phyloP scores from a whole-genome alignment of 108 stramenopile species.

The Cyclotella choctawhatcheeana region DNA sequence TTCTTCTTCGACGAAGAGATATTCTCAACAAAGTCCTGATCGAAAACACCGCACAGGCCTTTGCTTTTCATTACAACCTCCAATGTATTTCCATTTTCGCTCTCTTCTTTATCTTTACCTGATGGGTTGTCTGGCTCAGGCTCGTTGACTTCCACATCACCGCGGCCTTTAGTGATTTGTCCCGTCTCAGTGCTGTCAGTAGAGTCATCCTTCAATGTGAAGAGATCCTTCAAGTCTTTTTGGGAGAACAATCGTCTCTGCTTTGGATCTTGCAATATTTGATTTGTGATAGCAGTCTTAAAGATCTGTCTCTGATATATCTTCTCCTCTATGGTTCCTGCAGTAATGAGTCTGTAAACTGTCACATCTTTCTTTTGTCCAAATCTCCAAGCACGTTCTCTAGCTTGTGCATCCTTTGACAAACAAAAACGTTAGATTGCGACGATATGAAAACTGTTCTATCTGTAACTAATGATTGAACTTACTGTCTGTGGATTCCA shows the following conservation, averaged over 20 bases:
- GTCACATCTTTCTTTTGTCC: conserved; percentile 80
- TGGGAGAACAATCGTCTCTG: conserved; percentile 91
- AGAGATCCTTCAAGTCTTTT: conserved; percentile 88
- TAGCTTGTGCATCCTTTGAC: conserved; percentile 81
- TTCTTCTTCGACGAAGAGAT: conserved; percentile 44
- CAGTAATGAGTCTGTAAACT: conserved; percentile 82
- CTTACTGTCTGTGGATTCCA: conserved; percentile 98
- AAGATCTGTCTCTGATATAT: conserved; percentile 99
- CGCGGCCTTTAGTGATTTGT: conserved; percentile 65
- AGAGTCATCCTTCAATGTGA: conserved; percentile 82
- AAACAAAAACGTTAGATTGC: too few species aligned
- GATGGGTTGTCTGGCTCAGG: conserved; percentile 25
- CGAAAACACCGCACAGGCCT: conserved; percentile 82
- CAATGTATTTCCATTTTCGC: conserved; percentile 59
- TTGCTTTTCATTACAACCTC: conserved; percentile 74
- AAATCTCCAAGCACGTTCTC: conserved; percentile 95
- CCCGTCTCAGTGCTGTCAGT: conserved; percentile 74
- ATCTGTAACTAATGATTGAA: conserved; percentile 91
- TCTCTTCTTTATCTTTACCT: conserved; percentile 17
- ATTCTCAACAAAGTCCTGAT: conserved; percentile 56
- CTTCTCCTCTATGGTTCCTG: conserved; percentile 94
- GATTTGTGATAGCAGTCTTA: conserved; percentile 94
- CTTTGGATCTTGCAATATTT: conserved; percentile 89
- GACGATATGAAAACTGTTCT: too few species aligned
- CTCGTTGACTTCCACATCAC: conserved; percentile 53